These are phyloP conservation scores for Allium cepa DNA, from an alignment of 106 monocot species.

Conservation along the genomic window DNA sequence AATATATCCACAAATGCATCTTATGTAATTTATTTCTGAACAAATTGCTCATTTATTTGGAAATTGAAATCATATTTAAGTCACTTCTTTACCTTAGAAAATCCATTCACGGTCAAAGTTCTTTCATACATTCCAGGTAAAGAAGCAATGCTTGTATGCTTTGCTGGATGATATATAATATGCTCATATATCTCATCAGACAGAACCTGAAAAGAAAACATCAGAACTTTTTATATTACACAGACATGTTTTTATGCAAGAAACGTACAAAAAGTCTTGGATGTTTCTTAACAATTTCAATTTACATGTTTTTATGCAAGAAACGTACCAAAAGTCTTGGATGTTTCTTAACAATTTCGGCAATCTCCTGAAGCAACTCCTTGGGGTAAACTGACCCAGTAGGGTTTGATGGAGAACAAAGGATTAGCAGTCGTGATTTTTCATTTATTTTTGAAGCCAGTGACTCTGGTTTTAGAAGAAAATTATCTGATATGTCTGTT, in stretches of 20 bases:
- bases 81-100: slow-evolving; percentile 69
- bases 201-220: slow-evolving; percentile 47
- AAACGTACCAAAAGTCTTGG: slow-evolving; percentile 78
- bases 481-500: slow-evolving; percentile 77
- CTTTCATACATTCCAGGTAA: slow-evolving; percentile 96
- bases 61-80: not conserved
- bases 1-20: no score
- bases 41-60: not conserved
- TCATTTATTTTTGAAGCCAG: slow-evolving; percentile 67
- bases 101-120: slow-evolving; percentile 97
- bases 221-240: no score
- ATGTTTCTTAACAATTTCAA: no score
- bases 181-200: slow-evolving; percentile 99
- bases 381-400: slow-evolving; percentile 94
- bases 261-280: no score
- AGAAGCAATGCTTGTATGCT: slow-evolving; percentile 93
- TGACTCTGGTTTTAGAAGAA: slow-evolving; percentile 56
- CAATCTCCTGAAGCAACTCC: slow-evolving; percentile 84
- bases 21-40: no score
- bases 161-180: slow-evolving; percentile 90
- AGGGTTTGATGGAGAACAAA: slow-evolving; percentile 95
- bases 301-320: not conserved
- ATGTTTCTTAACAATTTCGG: slow-evolving; percentile 80
- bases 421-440: slow-evolving; percentile 81
- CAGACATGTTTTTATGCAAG: no score